Evolutionary conservation across 495 filamentous ascomycete species (phyloP).

Genomic region (Penicillium lagena): DNA sequence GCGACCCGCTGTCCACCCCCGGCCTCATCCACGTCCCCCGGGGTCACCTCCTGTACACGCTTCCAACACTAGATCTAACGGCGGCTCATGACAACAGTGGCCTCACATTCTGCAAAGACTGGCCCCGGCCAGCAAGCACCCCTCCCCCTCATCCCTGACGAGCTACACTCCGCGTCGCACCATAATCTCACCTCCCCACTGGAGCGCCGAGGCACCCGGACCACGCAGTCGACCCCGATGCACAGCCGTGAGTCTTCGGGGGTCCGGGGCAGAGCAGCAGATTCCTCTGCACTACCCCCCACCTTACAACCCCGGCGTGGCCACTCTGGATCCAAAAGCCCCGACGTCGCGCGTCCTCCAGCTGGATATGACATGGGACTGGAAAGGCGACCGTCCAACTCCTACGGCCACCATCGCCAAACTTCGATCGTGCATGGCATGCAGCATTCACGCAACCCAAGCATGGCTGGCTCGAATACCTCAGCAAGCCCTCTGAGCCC

Average conservation of each 20-base stretch:
- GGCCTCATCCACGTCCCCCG: too few relatives aligned
- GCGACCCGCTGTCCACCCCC: too few relatives aligned
- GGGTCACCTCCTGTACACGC: too few relatives aligned
- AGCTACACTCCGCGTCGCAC: constrained; percentile 34
- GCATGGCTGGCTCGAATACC: constrained; percentile 54
- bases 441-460: constrained; percentile 88
- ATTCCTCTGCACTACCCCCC: constrained; percentile 31
- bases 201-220: constrained; percentile 35
- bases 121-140: constrained; percentile 34
- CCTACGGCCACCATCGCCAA: constrained; percentile 87
- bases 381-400: constrained; percentile 62
- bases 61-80: background rate
- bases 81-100: constrained; percentile 19
- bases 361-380: constrained; percentile 47
- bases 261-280: constrained; percentile 37
- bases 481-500: constrained; percentile 77
- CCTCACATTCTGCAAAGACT: constrained; percentile 35
- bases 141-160: constrained; percentile 42
- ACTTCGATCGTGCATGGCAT: constrained; percentile 92
- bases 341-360: constrained; percentile 36
- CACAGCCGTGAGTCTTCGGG: constrained; percentile 41
- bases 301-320: constrained; percentile 41
- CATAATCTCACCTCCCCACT: constrained; percentile 33
- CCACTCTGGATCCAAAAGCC: constrained; percentile 51
- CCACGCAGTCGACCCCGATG: constrained; percentile 45